Evolutionary conservation across 2,329 filamentous ascomycete species (phyloP).

Genomic region (Metarhizium anisopliae): DNA sequence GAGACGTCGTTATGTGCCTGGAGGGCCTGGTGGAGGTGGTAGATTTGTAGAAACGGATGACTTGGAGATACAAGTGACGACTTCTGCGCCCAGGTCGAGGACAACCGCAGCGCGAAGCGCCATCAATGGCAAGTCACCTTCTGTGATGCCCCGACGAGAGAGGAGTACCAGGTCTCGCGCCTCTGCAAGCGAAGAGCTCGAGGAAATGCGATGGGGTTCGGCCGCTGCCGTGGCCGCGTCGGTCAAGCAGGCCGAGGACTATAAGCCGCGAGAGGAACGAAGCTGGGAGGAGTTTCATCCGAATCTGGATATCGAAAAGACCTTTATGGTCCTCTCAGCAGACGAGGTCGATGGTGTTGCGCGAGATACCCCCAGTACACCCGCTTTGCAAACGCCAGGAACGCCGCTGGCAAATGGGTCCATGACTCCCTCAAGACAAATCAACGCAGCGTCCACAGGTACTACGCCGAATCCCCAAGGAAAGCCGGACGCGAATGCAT

Average conservation of each 20-base stretch:
- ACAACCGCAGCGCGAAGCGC: constrained; percentile 36
- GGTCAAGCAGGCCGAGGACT: constrained; percentile 86
- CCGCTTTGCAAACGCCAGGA: constrained; percentile 19
- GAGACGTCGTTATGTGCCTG: constrained; percentile 71
- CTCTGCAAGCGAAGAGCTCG: constrained; percentile 42
- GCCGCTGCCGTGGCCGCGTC: constrained; percentile 84
- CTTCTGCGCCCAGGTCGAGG: constrained; percentile 29
- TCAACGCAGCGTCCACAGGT: constrained; percentile 32
- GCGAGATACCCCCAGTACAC: constrained; percentile 27
- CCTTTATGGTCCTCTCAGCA: constrained; percentile 68
- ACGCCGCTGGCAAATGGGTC: constrained; percentile 27
- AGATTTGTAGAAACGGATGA: constrained; percentile 70
- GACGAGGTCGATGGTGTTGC: constrained; percentile 75
- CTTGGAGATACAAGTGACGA: constrained; percentile 43
- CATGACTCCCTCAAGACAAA: constrained; percentile 37
- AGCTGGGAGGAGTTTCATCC: constrained; percentile 98
- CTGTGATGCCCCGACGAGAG: constrained; percentile 46
- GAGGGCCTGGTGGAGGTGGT: constrained; percentile 77
- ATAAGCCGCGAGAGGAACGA: constrained; percentile 93
- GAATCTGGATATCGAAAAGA: constrained; percentile 79
- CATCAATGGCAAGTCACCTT: constrained; percentile 24
- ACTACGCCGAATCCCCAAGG: constrained; percentile 32
- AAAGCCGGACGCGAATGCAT: constrained; percentile 20
- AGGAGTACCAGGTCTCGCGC: constrained; percentile 45
- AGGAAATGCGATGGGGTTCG: constrained; percentile 68